Evolutionary conservation across 768 basidiomycete genomes (phyloP).

Genomic region (Hemileccinum rubropunctum): DNA sequence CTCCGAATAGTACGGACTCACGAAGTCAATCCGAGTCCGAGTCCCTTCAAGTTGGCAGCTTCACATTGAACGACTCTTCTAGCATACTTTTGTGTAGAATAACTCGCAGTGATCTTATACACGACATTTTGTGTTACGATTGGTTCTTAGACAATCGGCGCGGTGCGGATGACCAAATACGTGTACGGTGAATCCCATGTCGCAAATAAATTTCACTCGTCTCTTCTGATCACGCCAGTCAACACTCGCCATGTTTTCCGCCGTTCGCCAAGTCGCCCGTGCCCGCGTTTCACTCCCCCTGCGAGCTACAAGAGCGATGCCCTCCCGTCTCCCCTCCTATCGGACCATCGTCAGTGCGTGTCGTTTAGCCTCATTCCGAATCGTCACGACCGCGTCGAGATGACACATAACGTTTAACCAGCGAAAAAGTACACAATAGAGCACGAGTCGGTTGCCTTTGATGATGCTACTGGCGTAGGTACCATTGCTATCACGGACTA

Average conservation of each 20-base stretch:
- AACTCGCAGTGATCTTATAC: too few species aligned
- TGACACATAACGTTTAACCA: slow-evolving; percentile 25
- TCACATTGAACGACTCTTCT: too few species aligned
- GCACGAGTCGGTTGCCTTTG: slow-evolving; percentile 84
- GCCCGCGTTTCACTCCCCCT: slow-evolving; percentile 7
- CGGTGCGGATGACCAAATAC: slow-evolving; percentile 21
- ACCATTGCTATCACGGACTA: slow-evolving; percentile 87
- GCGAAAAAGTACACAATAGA: slow-evolving; percentile 81
- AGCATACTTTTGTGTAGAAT: too few species aligned
- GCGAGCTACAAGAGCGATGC: not conserved
- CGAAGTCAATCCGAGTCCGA: too few species aligned
- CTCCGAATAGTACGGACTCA: too few species aligned
- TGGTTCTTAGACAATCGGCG: too few species aligned
- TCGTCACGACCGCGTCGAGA: not conserved
- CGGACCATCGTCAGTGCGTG: slow-evolving; percentile 29
- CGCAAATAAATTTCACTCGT: not conserved
- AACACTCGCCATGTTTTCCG: slow-evolving; percentile 20
- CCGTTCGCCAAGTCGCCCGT: slow-evolving; percentile 12
- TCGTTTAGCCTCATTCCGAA: not conserved
- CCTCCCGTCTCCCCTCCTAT: slow-evolving; percentile 5
- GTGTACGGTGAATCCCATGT: not conserved
- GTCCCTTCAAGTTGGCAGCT: too few species aligned
- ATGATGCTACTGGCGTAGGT: slow-evolving; percentile 73
- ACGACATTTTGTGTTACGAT: too few species aligned
- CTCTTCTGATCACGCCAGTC: not conserved